A percentile compares a stretch with the other conserved stretches of the same genome.
Conservation (phyloP, 768 basidiomycete genomes). For the Suillus discolor region DNA sequence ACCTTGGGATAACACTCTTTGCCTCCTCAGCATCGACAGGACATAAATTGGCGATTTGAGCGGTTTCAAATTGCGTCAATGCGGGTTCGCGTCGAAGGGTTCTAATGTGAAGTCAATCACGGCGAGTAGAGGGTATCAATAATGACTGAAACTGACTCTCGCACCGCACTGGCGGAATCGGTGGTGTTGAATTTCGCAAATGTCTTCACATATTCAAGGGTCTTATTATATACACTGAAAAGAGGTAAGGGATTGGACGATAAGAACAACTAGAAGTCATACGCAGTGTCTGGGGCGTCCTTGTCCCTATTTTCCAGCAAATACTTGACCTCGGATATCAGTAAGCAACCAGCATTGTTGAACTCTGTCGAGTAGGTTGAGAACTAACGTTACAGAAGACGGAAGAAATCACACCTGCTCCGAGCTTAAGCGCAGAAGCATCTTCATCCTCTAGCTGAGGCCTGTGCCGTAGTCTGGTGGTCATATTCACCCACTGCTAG, state of each 20-base stretch:
- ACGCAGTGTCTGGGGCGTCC: constrained; percentile 88
- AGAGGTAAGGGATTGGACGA: constrained; percentile 1
- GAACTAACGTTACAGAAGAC: background rate
- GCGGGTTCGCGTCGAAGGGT: constrained; percentile 78
- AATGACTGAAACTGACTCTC: constrained; percentile 61
- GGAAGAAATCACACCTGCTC: constrained; percentile 50
- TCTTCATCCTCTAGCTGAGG: constrained; percentile 79
- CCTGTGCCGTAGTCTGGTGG: constrained; percentile 64
- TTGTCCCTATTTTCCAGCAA: constrained; percentile 86
- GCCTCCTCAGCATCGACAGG: constrained; percentile 89
- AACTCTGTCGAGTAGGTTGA: constrained; percentile 56
- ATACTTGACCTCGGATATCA: constrained; percentile 93
- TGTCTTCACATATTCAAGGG: constrained; percentile 87
- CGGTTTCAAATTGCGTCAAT: constrained; percentile 88
- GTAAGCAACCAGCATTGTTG: constrained; percentile 87
- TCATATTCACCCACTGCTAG: constrained; percentile 45
- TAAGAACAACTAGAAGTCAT: constrained; percentile 27
- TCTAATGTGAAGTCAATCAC: constrained; percentile 37
- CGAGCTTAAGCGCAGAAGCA: constrained; percentile 82
- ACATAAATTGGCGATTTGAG: constrained; percentile 90
- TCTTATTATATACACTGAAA: constrained; percentile 87
- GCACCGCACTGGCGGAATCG: constrained; percentile 81
- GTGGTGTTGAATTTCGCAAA: constrained; percentile 90
- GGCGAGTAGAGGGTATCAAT: constrained; percentile 5
- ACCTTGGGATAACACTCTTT: constrained; percentile 91